Evolutionary conservation across 1,139 yeast genomes (phyloP), one percentile per base, ranked within the genome.

Genomic region (Arxiozyma telluris): DNA sequence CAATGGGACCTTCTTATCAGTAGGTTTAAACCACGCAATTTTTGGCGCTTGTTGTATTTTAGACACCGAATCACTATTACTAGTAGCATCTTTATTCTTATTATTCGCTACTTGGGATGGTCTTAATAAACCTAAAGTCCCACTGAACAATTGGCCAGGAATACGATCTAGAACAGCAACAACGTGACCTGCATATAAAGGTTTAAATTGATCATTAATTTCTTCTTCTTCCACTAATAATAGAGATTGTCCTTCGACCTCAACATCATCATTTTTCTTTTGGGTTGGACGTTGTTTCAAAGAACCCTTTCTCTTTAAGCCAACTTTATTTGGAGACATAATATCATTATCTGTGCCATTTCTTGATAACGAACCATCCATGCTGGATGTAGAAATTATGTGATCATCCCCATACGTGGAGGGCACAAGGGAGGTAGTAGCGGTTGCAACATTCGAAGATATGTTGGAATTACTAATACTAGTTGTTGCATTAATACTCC

Each of bases 1-100:
- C 61, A 93, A 78, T 6, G 98, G 98, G 21, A 93, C 98, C 60
- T 95, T 88, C 71, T 93, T 93, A 69, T 93, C 98, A 1, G 96
- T 90, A 41, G 98, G 98, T 69, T 93, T 93, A 71, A 93, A 93
- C 98, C 98, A 93, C 44, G 93, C 98, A 74, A 93, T 93, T 68
- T 93, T 93, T 44, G 98, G 98, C 44, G 81, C 81, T 59, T 77
- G 76, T 11, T 64, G 67, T 12, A 69, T 69, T 47, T 64, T 69
- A 50, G 63, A 65, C 5, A 41, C 39, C 18, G 45, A 41, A 3
- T 51, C 49, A 12, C 39, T 63, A 43, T 49, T 49, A 45, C 44
- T 43, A 22, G 27, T 50, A 34, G 43, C 44, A 41, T 52, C 51
- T 17, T 49, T 50, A 41, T 52, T 49, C 3, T 50, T 50, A 20